Evolutionary conservation across 257 asterid species (phyloP), one percentile per base, ranked within the genome.

Genomic region (Plantago ovata): DNA sequence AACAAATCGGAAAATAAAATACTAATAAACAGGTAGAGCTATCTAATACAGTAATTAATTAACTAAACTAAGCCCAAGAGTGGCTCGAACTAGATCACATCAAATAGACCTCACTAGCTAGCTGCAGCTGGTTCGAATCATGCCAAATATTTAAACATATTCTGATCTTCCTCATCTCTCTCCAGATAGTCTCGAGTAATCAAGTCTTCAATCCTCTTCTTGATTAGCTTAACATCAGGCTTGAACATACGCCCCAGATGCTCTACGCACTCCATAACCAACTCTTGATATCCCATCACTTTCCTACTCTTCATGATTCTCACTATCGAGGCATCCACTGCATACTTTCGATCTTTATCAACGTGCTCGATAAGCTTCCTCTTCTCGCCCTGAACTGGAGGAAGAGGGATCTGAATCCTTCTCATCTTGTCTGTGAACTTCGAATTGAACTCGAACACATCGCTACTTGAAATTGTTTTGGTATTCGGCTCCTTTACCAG

Each of bases 301-400:
- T 86, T 93, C 72, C 99, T 71, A 70, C 97, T 89, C 81, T 93
- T 93, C 99, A 93, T 93, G 68, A 93, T 93, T 47, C 99, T 95
- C 66, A 93, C 99, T 19, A 93, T 84, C 16, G 99, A 89, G 62
- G 99, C 99, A 67, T 93, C 99, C 59, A 93, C 89, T 36, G 99
- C 97, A 59, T 93, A 93, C 47, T 97, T 72, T 50, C 99, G 81
- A 69, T 93, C 99, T 79, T 93, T 93, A 28, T 93, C 97, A 65
- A 93, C 99, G 66, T 93, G 97, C 80, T 93, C 99, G 20, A 93
- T 84, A 9, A 93, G 97, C 72, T 86, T 93, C 77, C 86, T 93
- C 75, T 84, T 89, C 84, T 93, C 99, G 56, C 89, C 99, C n/a
- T n/a, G n/a, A 67, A 93, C 97, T 0, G 99, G 99, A 39, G 99